Evolutionary conservation across 768 basidiomycete species (phyloP), one percentile per base, ranked within the genome.

Genomic region (Gyrodon lividus): DNA sequence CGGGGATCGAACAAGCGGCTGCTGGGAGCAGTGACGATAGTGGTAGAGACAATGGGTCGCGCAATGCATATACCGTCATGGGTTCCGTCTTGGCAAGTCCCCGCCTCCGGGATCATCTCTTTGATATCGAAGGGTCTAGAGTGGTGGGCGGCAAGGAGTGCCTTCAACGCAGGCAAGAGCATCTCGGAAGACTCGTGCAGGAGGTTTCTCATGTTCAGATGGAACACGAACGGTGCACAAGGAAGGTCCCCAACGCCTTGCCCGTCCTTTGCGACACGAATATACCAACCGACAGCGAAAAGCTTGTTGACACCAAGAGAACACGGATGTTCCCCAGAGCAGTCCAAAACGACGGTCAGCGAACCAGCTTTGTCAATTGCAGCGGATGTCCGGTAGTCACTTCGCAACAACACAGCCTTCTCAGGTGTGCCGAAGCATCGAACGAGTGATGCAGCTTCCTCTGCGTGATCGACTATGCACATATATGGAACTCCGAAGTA

Each of bases 311-410:
- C 30, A n/a, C 44, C 55, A 9, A 43, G 20, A 30, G 45, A 37
- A 20, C 53, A 41, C 19, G 37, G 5, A 1, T 10, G 4, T 14
- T 17, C 31, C 41, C 26, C 16, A 45, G 51, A 34, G 33, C 42
- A 23, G 31, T 56, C 52, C 23, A 52, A 56, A 34, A 56, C 41
- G n/a, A 48, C 37, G 1, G 41, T 43, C 23, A 43, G 41, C 13
- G 26, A 7, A 6, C 41, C 41, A 14, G 8, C 24, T 28, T 24
- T 43, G 41, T 24, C 23, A 9, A 43, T n/a, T 16, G 41, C 22
- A 6, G 23, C 13, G 4, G 23, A 23, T 8, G 41, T 43, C 20
- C 41, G 41, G 12, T 43, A 43, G 26, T 43, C 26, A 16, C n/a
- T n/a, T 19, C 24, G 4, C 14, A 43, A 14, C 16, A 43, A 13